These are phyloP conservation scores for Solanum piurae DNA, from an alignment of 257 asterid species.

Conservation along the genomic window DNA sequence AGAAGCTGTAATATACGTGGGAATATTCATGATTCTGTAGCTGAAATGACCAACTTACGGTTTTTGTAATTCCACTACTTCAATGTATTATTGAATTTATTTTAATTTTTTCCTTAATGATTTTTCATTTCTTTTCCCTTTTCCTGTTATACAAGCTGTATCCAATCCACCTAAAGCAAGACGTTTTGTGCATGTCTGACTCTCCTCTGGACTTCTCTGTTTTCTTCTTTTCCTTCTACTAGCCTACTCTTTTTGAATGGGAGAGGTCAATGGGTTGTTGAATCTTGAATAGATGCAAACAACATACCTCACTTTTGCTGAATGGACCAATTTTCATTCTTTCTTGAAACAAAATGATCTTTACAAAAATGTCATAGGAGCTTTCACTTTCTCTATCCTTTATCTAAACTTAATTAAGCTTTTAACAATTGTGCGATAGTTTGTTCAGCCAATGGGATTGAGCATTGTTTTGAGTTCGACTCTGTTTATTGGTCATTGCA, in stretches of 20 bases:
- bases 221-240: background rate
- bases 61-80: conserved; percentile 21
- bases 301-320: background rate
- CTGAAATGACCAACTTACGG: conserved; percentile 9
- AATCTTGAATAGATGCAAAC: background rate
- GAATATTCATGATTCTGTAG: conserved; percentile 22
- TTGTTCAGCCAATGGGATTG: background rate
- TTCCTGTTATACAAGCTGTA: background rate
- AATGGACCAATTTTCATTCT: background rate
- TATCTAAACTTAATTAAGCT: background rate
- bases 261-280: background rate
- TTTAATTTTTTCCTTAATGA: background rate
- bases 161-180: background rate
- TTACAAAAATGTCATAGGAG: background rate
- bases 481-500: conserved; percentile 8
- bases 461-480: background rate
- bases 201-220: background rate
- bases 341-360: background rate
- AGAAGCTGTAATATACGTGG: conserved; percentile 55
- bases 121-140: background rate
- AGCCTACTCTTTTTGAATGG: background rate
- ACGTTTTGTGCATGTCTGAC: background rate
- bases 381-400: background rate
- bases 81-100: background rate
- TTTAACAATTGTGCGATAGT: background rate